Evolutionary conservation across 2,329 filamentous ascomycete species (phyloP).

Genomic region (Phialophora tarda): DNA sequence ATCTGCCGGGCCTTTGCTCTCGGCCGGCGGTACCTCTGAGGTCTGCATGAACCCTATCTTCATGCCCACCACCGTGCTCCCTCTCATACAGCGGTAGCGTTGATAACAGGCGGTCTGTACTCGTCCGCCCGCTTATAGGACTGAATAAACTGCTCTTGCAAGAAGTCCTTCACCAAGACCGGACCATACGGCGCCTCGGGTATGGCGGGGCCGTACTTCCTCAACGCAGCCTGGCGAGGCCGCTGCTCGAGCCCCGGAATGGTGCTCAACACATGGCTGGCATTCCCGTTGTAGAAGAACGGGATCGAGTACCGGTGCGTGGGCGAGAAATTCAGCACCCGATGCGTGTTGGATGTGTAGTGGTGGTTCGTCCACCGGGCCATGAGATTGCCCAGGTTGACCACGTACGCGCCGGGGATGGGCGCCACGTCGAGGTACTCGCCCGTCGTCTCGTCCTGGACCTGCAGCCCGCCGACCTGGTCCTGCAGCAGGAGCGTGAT

Average conservation of each 20-base stretch:
- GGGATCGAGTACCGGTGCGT: slow-evolving; percentile 20
- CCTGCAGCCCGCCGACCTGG: slow-evolving; percentile 41
- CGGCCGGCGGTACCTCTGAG: too few species aligned
- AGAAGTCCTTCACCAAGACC: slow-evolving; percentile 16
- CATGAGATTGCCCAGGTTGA: slow-evolving; percentile 44
- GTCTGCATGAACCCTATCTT: not conserved
- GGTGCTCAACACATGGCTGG: slow-evolving; percentile 12
- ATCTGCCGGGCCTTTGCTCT: too few species aligned
- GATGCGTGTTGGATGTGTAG: slow-evolving; percentile 42
- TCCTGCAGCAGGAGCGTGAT: slow-evolving; percentile 45
- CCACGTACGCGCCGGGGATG: slow-evolving; percentile 42
- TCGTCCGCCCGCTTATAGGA: slow-evolving; percentile 21
- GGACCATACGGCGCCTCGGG: slow-evolving; percentile 12
- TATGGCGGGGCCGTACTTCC: slow-evolving; percentile 16
- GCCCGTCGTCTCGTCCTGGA: slow-evolving; percentile 45
- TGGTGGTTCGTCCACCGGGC: slow-evolving; percentile 42
- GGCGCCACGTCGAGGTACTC: slow-evolving; percentile 55
- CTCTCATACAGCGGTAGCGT: not conserved
- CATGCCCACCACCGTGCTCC: not conserved
- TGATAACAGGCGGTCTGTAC: slow-evolving; percentile 4
- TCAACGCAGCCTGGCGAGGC: not conserved
- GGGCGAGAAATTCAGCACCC: slow-evolving; percentile 39
- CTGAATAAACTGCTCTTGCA: slow-evolving; percentile 15
- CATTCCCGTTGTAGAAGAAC: slow-evolving; percentile 24
- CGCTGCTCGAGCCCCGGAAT: slow-evolving; percentile 20